Evolutionary conservation across 805 yeast genomes (phyloP).

Genomic region (Naumovozyma castellii): DNA sequence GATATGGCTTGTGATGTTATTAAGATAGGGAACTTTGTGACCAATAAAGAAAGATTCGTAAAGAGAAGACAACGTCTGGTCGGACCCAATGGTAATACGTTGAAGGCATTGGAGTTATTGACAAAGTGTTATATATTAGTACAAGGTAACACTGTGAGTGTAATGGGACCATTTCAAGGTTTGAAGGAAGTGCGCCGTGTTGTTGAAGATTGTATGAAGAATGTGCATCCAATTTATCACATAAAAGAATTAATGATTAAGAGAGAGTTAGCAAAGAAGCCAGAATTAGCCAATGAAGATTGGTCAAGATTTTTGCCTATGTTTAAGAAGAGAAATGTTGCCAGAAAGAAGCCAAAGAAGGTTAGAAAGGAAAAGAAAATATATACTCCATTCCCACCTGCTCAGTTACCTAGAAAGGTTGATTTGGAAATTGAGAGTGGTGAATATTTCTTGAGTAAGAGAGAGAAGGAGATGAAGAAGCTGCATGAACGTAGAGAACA

Average conservation of each 20-base stretch:
- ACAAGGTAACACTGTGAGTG: slow-evolving; percentile 94
- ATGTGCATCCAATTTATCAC: slow-evolving; percentile 94
- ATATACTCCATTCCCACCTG: slow-evolving; percentile 99
- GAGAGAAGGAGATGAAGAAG: slow-evolving; percentile 64
- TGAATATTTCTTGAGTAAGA: slow-evolving; percentile 88
- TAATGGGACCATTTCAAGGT: slow-evolving; percentile 94
- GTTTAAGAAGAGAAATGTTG: slow-evolving; percentile 93
- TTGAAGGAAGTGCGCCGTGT: slow-evolving; percentile 85
- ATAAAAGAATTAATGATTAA: slow-evolving; percentile 96
- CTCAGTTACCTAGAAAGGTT: slow-evolving; percentile 91
- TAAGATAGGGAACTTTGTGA: slow-evolving; percentile 81
- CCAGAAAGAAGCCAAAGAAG: slow-evolving; percentile 78
- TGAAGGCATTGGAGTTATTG: slow-evolving; percentile 86
- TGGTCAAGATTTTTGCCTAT: slow-evolving; percentile 95
- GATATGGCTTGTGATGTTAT: slow-evolving; percentile 93
- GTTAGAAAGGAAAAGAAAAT: slow-evolving; percentile 54
- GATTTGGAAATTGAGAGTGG: slow-evolving; percentile 97
- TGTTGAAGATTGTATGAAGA: slow-evolving; percentile 95
- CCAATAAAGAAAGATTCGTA: slow-evolving; percentile 86
- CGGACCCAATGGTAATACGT: slow-evolving; percentile 94
- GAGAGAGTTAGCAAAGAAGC: slow-evolving; percentile 87
- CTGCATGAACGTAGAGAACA: slow-evolving; percentile 69
- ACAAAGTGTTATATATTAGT: slow-evolving; percentile 95
- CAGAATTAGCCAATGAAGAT: slow-evolving; percentile 90
- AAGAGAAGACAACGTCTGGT: slow-evolving; percentile 93